These are phyloP conservation scores for Komagataella phaffii DNA, from an alignment of 805 yeast species.

Conservation along the genomic window DNA sequence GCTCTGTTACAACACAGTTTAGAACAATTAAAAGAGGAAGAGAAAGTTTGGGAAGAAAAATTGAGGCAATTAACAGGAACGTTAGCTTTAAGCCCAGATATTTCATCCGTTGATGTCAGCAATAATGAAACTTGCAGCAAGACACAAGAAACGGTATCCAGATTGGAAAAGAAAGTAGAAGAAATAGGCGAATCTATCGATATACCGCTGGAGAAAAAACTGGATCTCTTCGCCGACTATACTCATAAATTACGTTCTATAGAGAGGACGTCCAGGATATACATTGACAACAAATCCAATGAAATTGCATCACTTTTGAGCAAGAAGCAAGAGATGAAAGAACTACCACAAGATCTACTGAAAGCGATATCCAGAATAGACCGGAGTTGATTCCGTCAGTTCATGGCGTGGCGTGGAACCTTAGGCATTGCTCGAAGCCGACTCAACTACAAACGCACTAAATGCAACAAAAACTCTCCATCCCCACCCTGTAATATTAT, in stretches of 20 bases:
- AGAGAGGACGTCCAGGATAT: background rate
- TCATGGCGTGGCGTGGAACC: background rate
- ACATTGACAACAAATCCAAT: background rate
- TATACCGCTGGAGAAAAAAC: background rate
- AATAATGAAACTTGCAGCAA: background rate
- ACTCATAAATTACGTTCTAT: constrained; percentile 2
- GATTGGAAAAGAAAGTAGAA: background rate
- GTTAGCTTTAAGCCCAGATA: background rate
- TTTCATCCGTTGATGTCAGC: background rate
- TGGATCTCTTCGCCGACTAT: background rate
- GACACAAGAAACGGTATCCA: background rate
- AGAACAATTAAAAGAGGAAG: constrained; percentile 28
- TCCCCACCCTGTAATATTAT: background rate
- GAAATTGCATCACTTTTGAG: background rate
- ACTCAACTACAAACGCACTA: no score
- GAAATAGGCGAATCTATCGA: background rate
- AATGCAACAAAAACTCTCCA: background rate
- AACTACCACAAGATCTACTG: background rate
- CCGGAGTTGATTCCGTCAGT: background rate
- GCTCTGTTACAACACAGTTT: constrained; percentile 31
- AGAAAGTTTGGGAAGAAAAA: constrained; percentile 26
- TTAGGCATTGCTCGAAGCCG: background rate
- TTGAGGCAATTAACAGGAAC: background rate
- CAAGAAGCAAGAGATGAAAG: background rate
- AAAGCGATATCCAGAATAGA: constrained; percentile 1